phyloP scores from a whole-genome alignment of 768 basidiomycete genomes.

The Lactarius quietus region DNA sequence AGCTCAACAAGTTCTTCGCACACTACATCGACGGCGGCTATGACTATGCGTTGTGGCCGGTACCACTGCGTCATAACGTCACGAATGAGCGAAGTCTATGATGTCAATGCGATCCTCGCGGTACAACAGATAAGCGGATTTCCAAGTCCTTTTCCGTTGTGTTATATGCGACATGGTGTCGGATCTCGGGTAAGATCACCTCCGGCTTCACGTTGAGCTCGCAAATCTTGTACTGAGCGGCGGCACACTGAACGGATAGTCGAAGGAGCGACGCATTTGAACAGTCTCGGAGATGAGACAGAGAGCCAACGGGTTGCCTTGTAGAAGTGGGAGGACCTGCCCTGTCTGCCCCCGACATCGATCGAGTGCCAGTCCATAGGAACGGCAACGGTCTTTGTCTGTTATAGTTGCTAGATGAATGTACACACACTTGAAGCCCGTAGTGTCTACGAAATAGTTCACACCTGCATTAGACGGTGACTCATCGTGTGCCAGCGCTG shows the following conservation, averaged over 20 bases:
- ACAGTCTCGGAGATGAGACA: constrained; percentile 91
- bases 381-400: neutral
- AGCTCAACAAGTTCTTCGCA: constrained; percentile 88
- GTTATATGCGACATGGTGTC: constrained; percentile 84
- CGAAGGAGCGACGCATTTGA: constrained; percentile 69
- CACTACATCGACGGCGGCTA: constrained; percentile 89
- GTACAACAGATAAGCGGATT: constrained; percentile 89
- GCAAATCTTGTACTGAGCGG: constrained; percentile 85
- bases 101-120: constrained; percentile 69
- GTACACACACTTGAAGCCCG: constrained; percentile 82
- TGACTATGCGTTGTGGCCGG: constrained; percentile 89
- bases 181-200: constrained; percentile 85
- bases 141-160: constrained; percentile 72
- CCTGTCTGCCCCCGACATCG: constrained; percentile 75
- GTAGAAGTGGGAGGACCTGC: constrained; percentile 89
- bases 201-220: constrained; percentile 89
- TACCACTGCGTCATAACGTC: constrained; percentile 79
- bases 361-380: constrained; percentile 65
- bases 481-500: constrained; percentile 89
- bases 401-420: constrained; percentile 1
- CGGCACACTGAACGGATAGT: constrained; percentile 77
- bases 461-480: constrained; percentile 66
- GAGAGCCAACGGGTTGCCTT: constrained; percentile 73
- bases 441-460: constrained; percentile 89
- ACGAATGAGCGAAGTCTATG: constrained; percentile 61